Evolutionary conservation across 352 stramenopile genomes (phyloP), one percentile per base, ranked within the genome.

Genomic region (Globisporangium parvum): DNA sequence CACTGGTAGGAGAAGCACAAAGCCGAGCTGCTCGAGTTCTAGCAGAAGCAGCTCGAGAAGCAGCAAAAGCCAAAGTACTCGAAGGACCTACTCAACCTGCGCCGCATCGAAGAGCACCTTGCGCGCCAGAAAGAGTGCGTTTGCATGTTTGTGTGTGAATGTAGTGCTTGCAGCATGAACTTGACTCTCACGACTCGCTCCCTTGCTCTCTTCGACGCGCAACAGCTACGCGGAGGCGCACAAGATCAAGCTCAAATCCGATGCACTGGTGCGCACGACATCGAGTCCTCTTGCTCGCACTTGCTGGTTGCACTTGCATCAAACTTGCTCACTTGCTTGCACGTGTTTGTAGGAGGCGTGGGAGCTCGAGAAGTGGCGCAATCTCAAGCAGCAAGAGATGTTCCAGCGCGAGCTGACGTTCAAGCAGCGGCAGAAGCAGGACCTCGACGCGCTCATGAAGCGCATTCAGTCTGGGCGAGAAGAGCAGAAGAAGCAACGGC

Each of bases 191-290:
- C 26, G 17, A 5, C 9, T 14, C 31, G 10, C 3, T 37, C 9
- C 15, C 17, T 42, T 53, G 40, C n/a, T 62, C 23, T 60, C 6
- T 15, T 21, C 28, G 6, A 24, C n/a, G 45, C 42, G 35, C 8
- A 28, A 24, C 57, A 87, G 82, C 63, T 98, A 98, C 60, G 78
- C 80, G 12, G 93, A 98, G 60, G 95, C 94, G 6, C 93, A 98
- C 70, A 97, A 98, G 76, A 97, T 98, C 66, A 98, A 98, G 71
- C 73, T 96, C 33, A 98, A 98, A 58, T 91, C 91, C 39, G 94
- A 98, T 64, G 85, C 85, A 6, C 67, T 98, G 48, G 62, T 69
- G 20, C 46, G 62, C 12, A 8, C 31, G 12, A 37, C 31, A 12
- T 12, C 10, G 31, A 10, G 10, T 14, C 31, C 31, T 37, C 31